Evolutionary conservation across 345 rosid species (phyloP).

Genomic region (Brassica carinata): DNA sequence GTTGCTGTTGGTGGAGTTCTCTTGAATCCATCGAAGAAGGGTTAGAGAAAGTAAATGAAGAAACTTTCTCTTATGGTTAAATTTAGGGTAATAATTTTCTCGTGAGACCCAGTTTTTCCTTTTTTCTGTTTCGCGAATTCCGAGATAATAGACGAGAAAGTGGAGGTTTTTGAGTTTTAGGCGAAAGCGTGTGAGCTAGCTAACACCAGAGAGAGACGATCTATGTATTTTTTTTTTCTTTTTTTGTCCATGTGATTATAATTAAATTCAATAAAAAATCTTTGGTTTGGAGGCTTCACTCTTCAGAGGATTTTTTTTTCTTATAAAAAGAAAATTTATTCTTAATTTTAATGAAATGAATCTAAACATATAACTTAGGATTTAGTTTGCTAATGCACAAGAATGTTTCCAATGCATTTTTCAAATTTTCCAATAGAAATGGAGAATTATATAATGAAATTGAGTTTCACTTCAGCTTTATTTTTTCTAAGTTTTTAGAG

Average conservation of each 20-base stretch:
- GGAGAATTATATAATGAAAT: no score
- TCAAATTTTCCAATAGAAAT: no score
- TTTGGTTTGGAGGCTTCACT: neutral
- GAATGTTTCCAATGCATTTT: neutral
- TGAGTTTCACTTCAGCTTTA: no score
- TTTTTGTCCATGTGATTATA: neutral
- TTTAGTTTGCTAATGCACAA: slow-evolving; percentile 14
- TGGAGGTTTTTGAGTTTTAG: slow-evolving; percentile 46
- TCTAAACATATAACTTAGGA: neutral
- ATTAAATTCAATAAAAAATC: neutral
- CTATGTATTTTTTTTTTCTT: neutral
- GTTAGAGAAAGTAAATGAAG: neutral
- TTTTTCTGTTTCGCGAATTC: slow-evolving; percentile 35
- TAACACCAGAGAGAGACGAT: slow-evolving; percentile 22
- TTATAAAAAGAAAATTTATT: no score
- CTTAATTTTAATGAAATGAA: neutral
- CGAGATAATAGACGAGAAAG: slow-evolving; percentile 46
- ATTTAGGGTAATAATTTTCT: slow-evolving; percentile 9
- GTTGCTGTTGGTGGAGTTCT: slow-evolving; percentile 44
- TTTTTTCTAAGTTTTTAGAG: no score
- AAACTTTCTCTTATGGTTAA: neutral
- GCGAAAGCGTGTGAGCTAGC: slow-evolving; percentile 46
- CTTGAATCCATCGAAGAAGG: slow-evolving; percentile 57
- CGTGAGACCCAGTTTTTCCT: neutral
- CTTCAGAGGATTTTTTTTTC: slow-evolving; percentile 9